Evolutionary conservation across 768 basidiomycete genomes (phyloP).

Genomic region (Rhodosporidiobolus sp.): DNA sequence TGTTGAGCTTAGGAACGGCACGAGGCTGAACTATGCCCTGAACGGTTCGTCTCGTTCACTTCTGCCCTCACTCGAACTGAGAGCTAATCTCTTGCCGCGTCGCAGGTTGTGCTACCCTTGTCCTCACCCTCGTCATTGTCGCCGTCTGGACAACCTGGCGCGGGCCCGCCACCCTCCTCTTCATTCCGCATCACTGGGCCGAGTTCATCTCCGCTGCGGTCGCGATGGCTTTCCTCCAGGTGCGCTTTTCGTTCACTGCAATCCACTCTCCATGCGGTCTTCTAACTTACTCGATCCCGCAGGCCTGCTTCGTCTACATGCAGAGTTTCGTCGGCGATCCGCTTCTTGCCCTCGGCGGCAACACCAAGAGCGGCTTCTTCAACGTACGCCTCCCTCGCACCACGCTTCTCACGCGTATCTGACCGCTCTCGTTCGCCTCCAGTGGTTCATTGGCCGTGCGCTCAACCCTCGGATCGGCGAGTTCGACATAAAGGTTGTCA

Average conservation of each 20-base stretch:
- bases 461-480: slow-evolving; percentile 80
- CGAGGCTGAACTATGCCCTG: slow-evolving; percentile 74
- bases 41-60: slow-evolving; percentile 66
- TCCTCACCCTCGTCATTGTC: slow-evolving; percentile 72
- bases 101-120: slow-evolving; percentile 78
- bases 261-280: too few relatives aligned
- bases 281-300: background rate
- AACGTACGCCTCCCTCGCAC: slow-evolving; percentile 58
- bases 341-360: slow-evolving; percentile 84
- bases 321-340: slow-evolving; percentile 56
- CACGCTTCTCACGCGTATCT: slow-evolving; percentile 1
- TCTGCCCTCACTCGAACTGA: background rate
- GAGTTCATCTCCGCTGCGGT: slow-evolving; percentile 80
- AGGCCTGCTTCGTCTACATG: slow-evolving; percentile 65
- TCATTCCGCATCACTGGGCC: slow-evolving; percentile 87
- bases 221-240: slow-evolving; percentile 70
- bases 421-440: slow-evolving; percentile 4
- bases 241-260: background rate
- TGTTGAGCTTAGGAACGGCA: slow-evolving; percentile 67
- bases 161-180: slow-evolving; percentile 78
- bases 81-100: background rate
- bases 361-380: slow-evolving; percentile 79
- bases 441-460: slow-evolving; percentile 94
- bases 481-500: slow-evolving; percentile 70
- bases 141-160: slow-evolving; percentile 67